Percentiles rank a stretch among this genome's conserved stretches.
Conservation (phyloP, 2,329 filamentous ascomycete species). For the Pseudofabraea citricarpa region DNA sequence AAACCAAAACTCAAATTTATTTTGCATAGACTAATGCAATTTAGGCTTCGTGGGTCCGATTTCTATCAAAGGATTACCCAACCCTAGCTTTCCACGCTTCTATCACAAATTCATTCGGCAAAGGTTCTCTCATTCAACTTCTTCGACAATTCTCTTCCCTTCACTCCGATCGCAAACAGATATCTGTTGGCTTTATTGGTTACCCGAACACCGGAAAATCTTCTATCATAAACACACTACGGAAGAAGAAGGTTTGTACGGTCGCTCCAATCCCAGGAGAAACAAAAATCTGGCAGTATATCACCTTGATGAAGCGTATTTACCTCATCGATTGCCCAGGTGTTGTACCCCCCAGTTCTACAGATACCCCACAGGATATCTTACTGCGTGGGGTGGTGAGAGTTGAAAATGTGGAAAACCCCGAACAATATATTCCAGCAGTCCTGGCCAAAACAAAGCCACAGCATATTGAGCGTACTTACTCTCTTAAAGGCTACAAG, state of each 20-base stretch:
- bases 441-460: conserved; percentile 76
- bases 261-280: conserved; percentile 94
- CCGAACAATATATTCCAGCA: conserved; percentile 89
- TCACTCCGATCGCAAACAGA: conserved; percentile 88
- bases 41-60: conserved; percentile 89
- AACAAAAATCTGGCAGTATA: conserved; percentile 98
- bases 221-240: conserved; percentile 92
- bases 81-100: conserved; percentile 92
- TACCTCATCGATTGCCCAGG: conserved; percentile 96
- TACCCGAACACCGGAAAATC: conserved; percentile 96
- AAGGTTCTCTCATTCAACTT: conserved; percentile 87
- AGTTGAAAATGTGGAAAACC: conserved; percentile 94
- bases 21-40: conserved; percentile 28
- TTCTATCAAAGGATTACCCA: conserved; percentile 84
- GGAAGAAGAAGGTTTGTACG: conserved; percentile 90
- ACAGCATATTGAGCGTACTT: conserved; percentile 88
- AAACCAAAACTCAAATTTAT: conserved; percentile 1
- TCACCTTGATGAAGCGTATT: conserved; percentile 90
- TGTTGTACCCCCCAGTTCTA: conserved; percentile 84
- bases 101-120: conserved; percentile 94
- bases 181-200: conserved; percentile 71
- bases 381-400: conserved; percentile 86
- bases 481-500: conserved; percentile 76
- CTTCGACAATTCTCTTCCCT: conserved; percentile 89
- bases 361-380: conserved; percentile 82